These are phyloP conservation scores for Amanita polypyramis DNA, from an alignment of 768 basidiomycete genomes.

Conservation along the genomic window DNA sequence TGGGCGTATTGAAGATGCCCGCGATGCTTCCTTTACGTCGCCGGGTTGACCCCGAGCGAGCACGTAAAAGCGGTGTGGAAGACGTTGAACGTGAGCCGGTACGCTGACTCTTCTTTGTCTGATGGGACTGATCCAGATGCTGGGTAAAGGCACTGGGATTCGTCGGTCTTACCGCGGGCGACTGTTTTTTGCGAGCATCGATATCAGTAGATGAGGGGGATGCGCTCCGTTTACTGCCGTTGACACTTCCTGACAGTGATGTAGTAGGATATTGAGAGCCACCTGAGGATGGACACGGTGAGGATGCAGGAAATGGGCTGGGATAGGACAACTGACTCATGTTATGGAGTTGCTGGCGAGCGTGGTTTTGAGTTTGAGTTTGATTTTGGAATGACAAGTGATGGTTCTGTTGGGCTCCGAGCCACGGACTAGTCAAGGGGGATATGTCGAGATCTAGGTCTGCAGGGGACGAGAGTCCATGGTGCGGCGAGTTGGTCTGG, in stretches of 20 bases:
- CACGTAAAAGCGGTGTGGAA: constrained; percentile 46
- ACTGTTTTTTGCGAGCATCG: constrained; percentile 41
- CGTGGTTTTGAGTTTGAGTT: not conserved
- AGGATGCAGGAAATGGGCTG: constrained; percentile 10
- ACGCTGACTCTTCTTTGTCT: constrained; percentile 15
- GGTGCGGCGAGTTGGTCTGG: constrained; percentile 24
- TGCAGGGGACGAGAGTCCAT: constrained; percentile 24
- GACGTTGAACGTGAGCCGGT: constrained; percentile 42
- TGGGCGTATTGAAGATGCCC: constrained; percentile 5
- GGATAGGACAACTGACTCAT: not conserved
- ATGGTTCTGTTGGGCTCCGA: constrained; percentile 40
- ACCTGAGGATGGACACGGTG: constrained; percentile 2
- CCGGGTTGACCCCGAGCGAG: constrained; percentile 22
- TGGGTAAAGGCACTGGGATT: constrained; percentile 11
- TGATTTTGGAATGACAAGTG: not conserved
- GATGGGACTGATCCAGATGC: constrained; percentile 10
- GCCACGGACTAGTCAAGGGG: constrained; percentile 74
- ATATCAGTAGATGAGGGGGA: constrained; percentile 49
- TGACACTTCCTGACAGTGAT: not conserved
- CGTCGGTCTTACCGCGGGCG: constrained; percentile 34
- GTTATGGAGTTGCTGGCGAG: constrained; percentile 4
- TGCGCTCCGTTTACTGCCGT: constrained; percentile 38
- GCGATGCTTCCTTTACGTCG: constrained; percentile 30
- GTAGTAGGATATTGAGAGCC: not conserved
- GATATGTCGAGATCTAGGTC: constrained; percentile 69